Conservation (phyloP, 352 stramenopile genomes). For the Globisporangium emineosum region DNA sequence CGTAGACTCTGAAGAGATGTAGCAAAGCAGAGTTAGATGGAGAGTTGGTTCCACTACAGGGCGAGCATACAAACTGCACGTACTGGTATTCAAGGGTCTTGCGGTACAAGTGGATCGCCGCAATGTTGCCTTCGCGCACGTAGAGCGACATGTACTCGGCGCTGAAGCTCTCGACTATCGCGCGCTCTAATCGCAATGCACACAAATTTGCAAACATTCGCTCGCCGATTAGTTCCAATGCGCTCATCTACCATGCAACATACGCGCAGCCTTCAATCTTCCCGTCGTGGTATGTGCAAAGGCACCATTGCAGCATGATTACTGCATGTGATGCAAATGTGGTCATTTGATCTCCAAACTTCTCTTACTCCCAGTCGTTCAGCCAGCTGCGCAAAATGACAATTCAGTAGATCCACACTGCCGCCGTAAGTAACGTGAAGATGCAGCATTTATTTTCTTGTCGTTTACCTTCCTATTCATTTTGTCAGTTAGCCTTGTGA, state of each 20-base stretch:
- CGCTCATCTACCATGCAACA: too few relatives aligned
- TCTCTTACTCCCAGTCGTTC: too few relatives aligned
- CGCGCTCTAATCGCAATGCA: constrained; percentile 54
- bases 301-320: too few relatives aligned
- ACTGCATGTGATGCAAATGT: too few relatives aligned
- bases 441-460: constrained; percentile 6
- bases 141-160: constrained; percentile 99
- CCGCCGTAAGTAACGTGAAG: background rate
- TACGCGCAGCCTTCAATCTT: too few relatives aligned
- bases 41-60: too few relatives aligned
- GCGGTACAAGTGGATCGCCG: constrained; percentile 98
- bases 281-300: too few relatives aligned
- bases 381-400: too few relatives aligned
- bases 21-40: too few relatives aligned
- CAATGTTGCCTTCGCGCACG: constrained; percentile 97
- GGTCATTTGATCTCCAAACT: background rate
- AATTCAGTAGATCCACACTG: background rate
- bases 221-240: too few relatives aligned
- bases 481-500: background rate
- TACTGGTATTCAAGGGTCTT: constrained; percentile 97
- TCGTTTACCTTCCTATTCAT: constrained; percentile 1
- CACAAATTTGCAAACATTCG: background rate
- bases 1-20: too few relatives aligned
- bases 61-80: too few relatives aligned
- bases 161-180: constrained; percentile 97